Conservation (phyloP, 163 green algal genomes). For the Scenedesmus sp. region DNA sequence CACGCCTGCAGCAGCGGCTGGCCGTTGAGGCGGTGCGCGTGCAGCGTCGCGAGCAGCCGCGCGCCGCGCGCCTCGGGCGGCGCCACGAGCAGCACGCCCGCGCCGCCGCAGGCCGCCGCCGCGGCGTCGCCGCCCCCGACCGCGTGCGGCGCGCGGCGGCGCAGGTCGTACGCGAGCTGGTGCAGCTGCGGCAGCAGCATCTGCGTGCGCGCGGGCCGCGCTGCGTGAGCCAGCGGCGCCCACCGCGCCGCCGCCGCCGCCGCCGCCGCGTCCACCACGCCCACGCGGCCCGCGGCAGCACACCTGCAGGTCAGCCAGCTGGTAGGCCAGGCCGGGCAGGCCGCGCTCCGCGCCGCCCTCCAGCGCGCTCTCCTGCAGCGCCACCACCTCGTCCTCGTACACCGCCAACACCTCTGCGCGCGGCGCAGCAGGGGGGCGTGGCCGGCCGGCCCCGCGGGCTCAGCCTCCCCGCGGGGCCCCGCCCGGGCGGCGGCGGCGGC, state of each 20-base stretch:
- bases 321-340: slow-evolving; percentile 66
- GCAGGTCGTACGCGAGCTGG: slow-evolving; percentile 61
- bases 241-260: no score
- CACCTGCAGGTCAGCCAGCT: slow-evolving; percentile 72
- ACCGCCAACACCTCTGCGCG: slow-evolving; percentile 78
- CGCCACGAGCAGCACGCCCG: slow-evolving; percentile 5
- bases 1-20: slow-evolving; percentile 71
- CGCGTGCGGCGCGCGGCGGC: not conserved
- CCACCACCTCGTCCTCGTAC: slow-evolving; percentile 75
- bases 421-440: not conserved
- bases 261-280: no score
- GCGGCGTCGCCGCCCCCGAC: not conserved
- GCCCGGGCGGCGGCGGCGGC: not conserved
- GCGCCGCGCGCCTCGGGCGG: slow-evolving; percentile 39
- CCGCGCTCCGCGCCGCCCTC: slow-evolving; percentile 6
- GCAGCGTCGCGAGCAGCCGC: slow-evolving; percentile 66
- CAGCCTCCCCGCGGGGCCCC: no score
- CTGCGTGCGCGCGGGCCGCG: no score
- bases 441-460: no score
- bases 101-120: not conserved
- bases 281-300: no score
- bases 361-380: slow-evolving; percentile 68
- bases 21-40: slow-evolving; percentile 59
- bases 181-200: slow-evolving; percentile 75
- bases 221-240: no score